Evolutionary conservation across 2,329 filamentous ascomycete genomes (phyloP), one percentile per base, ranked within the genome.

Genomic region (Ustulina deusta): DNA sequence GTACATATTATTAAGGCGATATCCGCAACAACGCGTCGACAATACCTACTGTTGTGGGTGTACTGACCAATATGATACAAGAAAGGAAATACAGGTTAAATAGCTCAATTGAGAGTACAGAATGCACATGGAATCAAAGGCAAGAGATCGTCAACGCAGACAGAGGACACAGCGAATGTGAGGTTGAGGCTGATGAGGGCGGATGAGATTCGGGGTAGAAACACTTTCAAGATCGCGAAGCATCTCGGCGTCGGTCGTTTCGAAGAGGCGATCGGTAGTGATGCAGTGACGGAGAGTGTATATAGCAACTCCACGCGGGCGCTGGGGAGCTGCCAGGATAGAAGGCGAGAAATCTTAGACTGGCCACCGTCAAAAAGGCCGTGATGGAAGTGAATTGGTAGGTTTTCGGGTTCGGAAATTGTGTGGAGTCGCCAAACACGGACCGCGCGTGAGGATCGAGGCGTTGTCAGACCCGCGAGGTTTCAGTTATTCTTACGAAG

Each of bases 61-160:
- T 67, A 80, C 80, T 81, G 75, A 81, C 80, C 80, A 81, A 80
- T 81, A 82, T 81, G 76, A 78, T 81, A 81, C 78, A 81, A 76
- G 60, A 74, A 75, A 76, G 68, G 72, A 69, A 74, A 71, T 74
- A 70, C 69, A 75, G 65, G 46, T 65, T 60, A 68, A 62, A 74
- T 71, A 71, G 68, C 71, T 69, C 69, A 76, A 75, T 77, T 71
- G 75, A 72, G 73, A 74, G 51, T 60, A 73, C 72, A 68, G 65
- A 49, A 66, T 63, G 49, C 56, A 67, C 65, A 65, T 72, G 72
- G 75, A 76, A 46, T 56, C 13, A 61, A 58, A 44, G 34, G 25
- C 42, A 29, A 61, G 20, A 11, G n/a, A 6, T 22, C 25, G 25
- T 60, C 52, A 56, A 57, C 51, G 72, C 68, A 74, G 54, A 63